Base-by-base conservation (phyloP, 1,139 yeast genomes). In the Blastobotrys malaysiensis region DNA sequence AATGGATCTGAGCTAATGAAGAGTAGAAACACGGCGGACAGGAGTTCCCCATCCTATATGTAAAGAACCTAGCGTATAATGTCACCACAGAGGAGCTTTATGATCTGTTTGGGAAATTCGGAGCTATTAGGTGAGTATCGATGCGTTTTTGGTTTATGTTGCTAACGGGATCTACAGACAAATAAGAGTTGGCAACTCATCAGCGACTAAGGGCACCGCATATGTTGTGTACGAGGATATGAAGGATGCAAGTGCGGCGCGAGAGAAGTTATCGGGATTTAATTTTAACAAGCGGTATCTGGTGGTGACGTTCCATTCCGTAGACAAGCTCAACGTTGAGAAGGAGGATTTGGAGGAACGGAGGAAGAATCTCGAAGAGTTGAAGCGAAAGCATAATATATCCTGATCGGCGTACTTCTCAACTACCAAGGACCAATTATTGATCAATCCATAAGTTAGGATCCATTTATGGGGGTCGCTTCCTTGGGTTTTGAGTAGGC, bases 211-310 rank as follows among this genome's bases (percentile, higher is more conserved):
- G 53, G 88, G 88, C 3, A 78, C 83, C 3, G 83, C 85, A 18
- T 75, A 77, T 53, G 77, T 83, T n/a, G 77, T 83, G 3, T 84
- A 78, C 64, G 78, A 76, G 55, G 77, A 78, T 52, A 57, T 77
- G 22, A 67, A 69, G 31, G 76, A 76, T 59, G 86, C 88, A 6
- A 67, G 69, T 20, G 68, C 69, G 22, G 87, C 87, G 1, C 72
- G 77, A 24, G 77, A 73, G 20, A 82, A 80, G 57, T 67, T 83
- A 52, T 80, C 81, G 51, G 89, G 89, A 0, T 79, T 79, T 61
- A 83, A 83, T 62, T 80, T 79, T 59, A 77, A 79, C 53, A 84
- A 83, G 9, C 64, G 88, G 55, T 84, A 83, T 63, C 65, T 84
- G 39, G 83, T 83, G 14, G 81, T 82, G 7, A 66, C 74, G 52